A percentile compares a stretch with the other conserved stretches of the same genome.
Conservation (phyloP, 345 rosid species). For the Lepidium didymum region DNA sequence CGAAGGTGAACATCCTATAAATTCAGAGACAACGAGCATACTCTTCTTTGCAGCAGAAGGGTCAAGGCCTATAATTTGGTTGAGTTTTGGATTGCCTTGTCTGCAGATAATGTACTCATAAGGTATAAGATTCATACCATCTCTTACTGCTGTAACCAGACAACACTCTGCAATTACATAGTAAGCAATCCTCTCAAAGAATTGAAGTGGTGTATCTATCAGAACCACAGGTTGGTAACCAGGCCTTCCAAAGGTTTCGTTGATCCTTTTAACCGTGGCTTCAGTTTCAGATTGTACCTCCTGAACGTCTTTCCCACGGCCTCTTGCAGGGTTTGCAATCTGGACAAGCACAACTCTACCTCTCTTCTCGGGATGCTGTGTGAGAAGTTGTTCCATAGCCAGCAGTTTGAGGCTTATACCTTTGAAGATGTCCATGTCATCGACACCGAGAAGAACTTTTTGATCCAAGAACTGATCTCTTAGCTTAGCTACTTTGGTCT, state of each 20-base stretch:
- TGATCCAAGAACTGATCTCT: slow-evolving; percentile 50
- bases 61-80: slow-evolving; percentile 42
- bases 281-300: slow-evolving; percentile 76
- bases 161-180: slow-evolving; percentile 92
- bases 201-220: slow-evolving; percentile 65
- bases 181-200: slow-evolving; percentile 84
- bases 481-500: slow-evolving; percentile 55
- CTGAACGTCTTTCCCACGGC: slow-evolving; percentile 79
- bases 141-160: slow-evolving; percentile 91
- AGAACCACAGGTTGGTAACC: slow-evolving; percentile 74
- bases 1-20: slow-evolving; percentile 91
- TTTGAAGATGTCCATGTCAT: slow-evolving; percentile 95
- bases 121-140: slow-evolving; percentile 96
- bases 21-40: slow-evolving; percentile 92
- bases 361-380: slow-evolving; percentile 56
- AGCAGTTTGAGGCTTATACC: slow-evolving; percentile 88
- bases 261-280: slow-evolving; percentile 65
- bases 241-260: slow-evolving; percentile 62
- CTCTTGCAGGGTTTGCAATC: slow-evolving; percentile 95
- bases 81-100: slow-evolving; percentile 69
- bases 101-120: slow-evolving; percentile 80
- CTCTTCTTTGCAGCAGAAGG: slow-evolving; percentile 53
- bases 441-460: slow-evolving; percentile 79
- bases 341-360: slow-evolving; percentile 86
- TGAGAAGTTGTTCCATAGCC: slow-evolving; percentile 91